phyloP scores from a whole-genome alignment of 495 filamentous ascomycete species.

The Talaromyces trachyspermus region DNA sequence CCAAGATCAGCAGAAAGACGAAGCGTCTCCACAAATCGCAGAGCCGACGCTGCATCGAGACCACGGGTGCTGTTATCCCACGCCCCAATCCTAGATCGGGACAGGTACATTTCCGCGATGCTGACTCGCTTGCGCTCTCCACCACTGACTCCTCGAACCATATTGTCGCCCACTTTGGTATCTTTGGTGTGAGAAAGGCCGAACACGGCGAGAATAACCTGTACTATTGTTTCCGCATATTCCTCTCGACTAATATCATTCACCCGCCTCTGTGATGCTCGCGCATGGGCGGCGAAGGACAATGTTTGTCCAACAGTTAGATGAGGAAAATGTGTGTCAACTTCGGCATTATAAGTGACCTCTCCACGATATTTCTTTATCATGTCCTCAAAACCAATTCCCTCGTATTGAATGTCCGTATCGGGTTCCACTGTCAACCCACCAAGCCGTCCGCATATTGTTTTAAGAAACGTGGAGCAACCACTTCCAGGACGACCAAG shows the following conservation, averaged over 20 bases:
- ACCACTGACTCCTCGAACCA: slow-evolving; percentile 76
- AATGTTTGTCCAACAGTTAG: slow-evolving; percentile 61
- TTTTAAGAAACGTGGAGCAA: slow-evolving; percentile 68
- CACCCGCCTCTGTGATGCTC: slow-evolving; percentile 40
- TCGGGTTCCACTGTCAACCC: slow-evolving; percentile 56
- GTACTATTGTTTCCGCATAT: slow-evolving; percentile 43
- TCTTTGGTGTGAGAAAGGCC: slow-evolving; percentile 53
- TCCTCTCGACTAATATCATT: slow-evolving; percentile 40
- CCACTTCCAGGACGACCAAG: slow-evolving; percentile 69
- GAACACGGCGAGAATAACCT: slow-evolving; percentile 58
- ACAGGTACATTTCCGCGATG: slow-evolving; percentile 51
- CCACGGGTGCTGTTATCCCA: slow-evolving; percentile 90
- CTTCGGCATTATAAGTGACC: slow-evolving; percentile 58
- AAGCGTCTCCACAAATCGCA: slow-evolving; percentile 66
- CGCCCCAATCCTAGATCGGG: slow-evolving; percentile 64
- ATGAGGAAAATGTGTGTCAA: slow-evolving; percentile 61
- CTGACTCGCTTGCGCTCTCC: slow-evolving; percentile 72
- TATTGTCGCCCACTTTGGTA: slow-evolving; percentile 62
- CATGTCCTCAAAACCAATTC: slow-evolving; percentile 63
- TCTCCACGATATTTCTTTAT: slow-evolving; percentile 59
- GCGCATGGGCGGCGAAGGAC: slow-evolving; percentile 51
- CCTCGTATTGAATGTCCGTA: slow-evolving; percentile 63
- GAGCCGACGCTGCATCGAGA: slow-evolving; percentile 75
- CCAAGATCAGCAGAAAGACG: slow-evolving; percentile 70
- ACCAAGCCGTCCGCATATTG: slow-evolving; percentile 62